Evolutionary conservation across 2,329 filamentous ascomycete genomes (phyloP).

Genomic region (Microascus cirrosus): DNA sequence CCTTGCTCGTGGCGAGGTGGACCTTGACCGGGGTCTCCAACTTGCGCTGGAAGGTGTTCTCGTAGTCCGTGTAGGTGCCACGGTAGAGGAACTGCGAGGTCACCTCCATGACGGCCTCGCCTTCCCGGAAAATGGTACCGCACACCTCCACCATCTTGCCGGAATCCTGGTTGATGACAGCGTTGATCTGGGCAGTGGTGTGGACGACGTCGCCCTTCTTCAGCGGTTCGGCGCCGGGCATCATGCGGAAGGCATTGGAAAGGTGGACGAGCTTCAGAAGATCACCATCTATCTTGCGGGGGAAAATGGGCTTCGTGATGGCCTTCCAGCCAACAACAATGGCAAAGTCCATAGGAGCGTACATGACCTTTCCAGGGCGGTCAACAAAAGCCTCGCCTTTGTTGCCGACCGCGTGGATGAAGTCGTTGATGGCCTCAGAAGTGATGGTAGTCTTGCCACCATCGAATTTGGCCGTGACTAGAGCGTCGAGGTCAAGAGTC

Average conservation of each 20-base stretch:
- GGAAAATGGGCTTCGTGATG: constrained; percentile 98
- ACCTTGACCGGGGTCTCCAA: constrained; percentile 91
- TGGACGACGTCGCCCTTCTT: constrained; percentile 91
- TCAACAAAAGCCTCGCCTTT: constrained; percentile 96
- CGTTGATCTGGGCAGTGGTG: constrained; percentile 92
- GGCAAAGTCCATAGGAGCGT: constrained; percentile 96
- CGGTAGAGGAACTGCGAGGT: constrained; percentile 98
- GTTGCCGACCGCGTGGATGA: constrained; percentile 97
- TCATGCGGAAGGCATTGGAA: constrained; percentile 97
- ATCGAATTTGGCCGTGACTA: constrained; percentile 80
- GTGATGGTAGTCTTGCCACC: constrained; percentile 83
- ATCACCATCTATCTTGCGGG: constrained; percentile 89
- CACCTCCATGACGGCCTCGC: constrained; percentile 88
- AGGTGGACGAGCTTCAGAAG: constrained; percentile 91
- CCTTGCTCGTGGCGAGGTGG: constrained; percentile 75
- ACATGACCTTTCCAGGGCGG: constrained; percentile 84
- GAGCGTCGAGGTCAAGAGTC: constrained; percentile 67
- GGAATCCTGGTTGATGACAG: constrained; percentile 94
- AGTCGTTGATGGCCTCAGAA: constrained; percentile 90
- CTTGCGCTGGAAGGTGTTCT: constrained; percentile 99
- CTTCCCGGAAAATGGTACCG: constrained; percentile 80
- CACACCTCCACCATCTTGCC: constrained; percentile 99
- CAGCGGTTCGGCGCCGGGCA: constrained; percentile 85
- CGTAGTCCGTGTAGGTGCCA: constrained; percentile 81
- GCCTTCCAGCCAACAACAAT: constrained; percentile 99